Conservation (phyloP, 78 protist genomes). For the Acrasis kona region DNA sequence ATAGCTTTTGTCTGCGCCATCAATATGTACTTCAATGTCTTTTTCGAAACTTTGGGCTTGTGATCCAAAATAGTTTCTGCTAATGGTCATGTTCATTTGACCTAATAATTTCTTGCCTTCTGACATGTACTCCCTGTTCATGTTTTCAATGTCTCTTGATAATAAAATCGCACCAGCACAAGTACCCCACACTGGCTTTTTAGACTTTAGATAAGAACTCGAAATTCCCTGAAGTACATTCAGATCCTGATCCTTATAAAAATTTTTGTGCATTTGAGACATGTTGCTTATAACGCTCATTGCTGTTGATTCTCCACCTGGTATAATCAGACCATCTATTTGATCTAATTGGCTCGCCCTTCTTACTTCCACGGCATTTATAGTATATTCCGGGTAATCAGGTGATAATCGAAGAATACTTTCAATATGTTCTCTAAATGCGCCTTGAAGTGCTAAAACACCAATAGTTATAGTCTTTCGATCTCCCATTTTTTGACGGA, state of each 20-base stretch:
- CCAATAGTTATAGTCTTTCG: conserved; percentile 16
- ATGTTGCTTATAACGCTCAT: conserved; percentile 6
- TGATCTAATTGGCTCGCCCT: background rate
- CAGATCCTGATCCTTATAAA: too few species aligned
- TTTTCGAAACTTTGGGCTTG: conserved; percentile 17
- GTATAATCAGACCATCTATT: conserved; percentile 21
- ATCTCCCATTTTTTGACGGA: too few species aligned
- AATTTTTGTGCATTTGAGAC: background rate
- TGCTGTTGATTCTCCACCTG: conserved; percentile 37
- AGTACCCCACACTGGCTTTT: conserved; percentile 24
- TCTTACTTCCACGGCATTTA: conserved; percentile 3
- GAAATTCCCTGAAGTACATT: too few species aligned
- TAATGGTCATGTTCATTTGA: background rate
- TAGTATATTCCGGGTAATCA: too few species aligned
- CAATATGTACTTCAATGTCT: background rate
- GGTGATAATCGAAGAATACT: too few species aligned
- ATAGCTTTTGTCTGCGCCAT: background rate
- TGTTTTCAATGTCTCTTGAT: background rate
- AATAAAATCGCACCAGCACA: conserved; percentile 33
- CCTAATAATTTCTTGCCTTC: conserved; percentile 10
- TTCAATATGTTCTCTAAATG: conserved; percentile 18
- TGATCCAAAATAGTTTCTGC: conserved; percentile 22
- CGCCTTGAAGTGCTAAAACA: conserved; percentile 30
- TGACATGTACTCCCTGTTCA: too few species aligned
- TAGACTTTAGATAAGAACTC: too few species aligned